phyloP scores from a whole-genome alignment of 2,329 filamentous ascomycete genomes.

The Sarocladium strictum region DNA sequence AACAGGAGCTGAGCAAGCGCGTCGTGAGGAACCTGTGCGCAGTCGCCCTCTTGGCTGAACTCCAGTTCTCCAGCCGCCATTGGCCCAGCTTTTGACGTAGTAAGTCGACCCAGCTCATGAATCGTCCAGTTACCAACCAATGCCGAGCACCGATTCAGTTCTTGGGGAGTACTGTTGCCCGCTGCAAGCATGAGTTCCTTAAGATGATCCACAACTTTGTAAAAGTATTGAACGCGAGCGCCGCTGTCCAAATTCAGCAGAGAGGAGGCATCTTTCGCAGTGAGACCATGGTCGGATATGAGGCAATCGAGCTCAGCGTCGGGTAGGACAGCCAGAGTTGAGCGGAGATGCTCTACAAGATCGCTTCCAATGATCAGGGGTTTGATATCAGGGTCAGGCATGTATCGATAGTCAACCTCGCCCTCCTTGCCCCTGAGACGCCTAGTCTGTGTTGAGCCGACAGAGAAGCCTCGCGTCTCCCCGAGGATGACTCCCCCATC shows the following conservation, averaged over 20 bases:
- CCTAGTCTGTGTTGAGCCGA: constrained; percentile 76
- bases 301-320: constrained; percentile 63
- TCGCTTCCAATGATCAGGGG: constrained; percentile 70
- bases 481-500: constrained; percentile 68
- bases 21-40: constrained; percentile 36
- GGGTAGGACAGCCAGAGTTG: constrained; percentile 63
- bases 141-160: constrained; percentile 17
- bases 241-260: constrained; percentile 74
- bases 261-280: constrained; percentile 75
- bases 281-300: constrained; percentile 59
- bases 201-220: constrained; percentile 53
- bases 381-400: constrained; percentile 89
- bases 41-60: constrained; percentile 42
- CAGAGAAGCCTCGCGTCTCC: constrained; percentile 89
- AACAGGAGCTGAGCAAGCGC: constrained; percentile 46
- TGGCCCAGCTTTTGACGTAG: constrained; percentile 39
- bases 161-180: not conserved
- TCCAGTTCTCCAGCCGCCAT: constrained; percentile 25
- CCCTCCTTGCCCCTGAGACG: constrained; percentile 88
- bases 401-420: constrained; percentile 95
- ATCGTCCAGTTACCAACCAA: constrained; percentile 62
- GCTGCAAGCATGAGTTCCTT: constrained; percentile 21
- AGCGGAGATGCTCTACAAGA: constrained; percentile 57
- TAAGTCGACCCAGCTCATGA: constrained; percentile 67
- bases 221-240: constrained; percentile 75